These are phyloP conservation scores for Sporothrix luriei DNA, from an alignment of 2,329 filamentous ascomycete species.

Conservation along the genomic window DNA sequence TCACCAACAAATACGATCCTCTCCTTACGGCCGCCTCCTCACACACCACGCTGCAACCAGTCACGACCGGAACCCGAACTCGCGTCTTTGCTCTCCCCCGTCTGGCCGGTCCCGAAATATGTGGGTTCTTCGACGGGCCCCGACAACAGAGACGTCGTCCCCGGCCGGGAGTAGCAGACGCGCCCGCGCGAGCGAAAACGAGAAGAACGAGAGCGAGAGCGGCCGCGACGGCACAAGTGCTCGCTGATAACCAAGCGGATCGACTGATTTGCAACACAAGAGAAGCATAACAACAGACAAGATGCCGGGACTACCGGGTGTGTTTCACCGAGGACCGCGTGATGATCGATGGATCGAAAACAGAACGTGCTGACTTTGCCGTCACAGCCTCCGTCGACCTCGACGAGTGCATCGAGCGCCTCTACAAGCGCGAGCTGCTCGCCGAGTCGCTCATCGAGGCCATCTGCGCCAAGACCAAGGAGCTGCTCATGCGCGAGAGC, in stretches of 20 bases:
- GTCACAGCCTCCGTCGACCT: slow-evolving; percentile 74
- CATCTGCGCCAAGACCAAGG: slow-evolving; percentile 98
- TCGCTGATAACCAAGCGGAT: not conserved
- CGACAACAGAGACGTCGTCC: slow-evolving; percentile 39
- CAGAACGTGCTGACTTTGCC: not conserved
- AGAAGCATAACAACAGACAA: slow-evolving; percentile 29
- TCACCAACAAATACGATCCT: not conserved
- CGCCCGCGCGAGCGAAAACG: slow-evolving; percentile 18
- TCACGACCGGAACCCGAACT: not conserved
- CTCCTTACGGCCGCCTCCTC: not conserved
- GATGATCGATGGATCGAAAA: not conserved
- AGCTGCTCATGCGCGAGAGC: slow-evolving; percentile 98
- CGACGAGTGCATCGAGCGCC: slow-evolving; percentile 94
- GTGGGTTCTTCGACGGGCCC: slow-evolving; percentile 39
- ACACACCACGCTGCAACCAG: not conserved
- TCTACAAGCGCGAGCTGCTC: slow-evolving; percentile 95
- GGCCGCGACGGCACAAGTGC: not conserved
- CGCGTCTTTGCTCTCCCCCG: not conserved
- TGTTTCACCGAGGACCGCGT: slow-evolving; percentile 30
- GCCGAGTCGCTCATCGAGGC: slow-evolving; percentile 97
- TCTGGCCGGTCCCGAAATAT: slow-evolving; percentile 34
- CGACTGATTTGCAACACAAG: not conserved
- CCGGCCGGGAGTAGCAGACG: slow-evolving; percentile 37
- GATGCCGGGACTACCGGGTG: slow-evolving; percentile 45
- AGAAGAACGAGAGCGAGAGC: not conserved